phyloP scores from a whole-genome alignment of 1,284 basidiomycete genomes.

The Heterobasidion parviporum region DNA sequence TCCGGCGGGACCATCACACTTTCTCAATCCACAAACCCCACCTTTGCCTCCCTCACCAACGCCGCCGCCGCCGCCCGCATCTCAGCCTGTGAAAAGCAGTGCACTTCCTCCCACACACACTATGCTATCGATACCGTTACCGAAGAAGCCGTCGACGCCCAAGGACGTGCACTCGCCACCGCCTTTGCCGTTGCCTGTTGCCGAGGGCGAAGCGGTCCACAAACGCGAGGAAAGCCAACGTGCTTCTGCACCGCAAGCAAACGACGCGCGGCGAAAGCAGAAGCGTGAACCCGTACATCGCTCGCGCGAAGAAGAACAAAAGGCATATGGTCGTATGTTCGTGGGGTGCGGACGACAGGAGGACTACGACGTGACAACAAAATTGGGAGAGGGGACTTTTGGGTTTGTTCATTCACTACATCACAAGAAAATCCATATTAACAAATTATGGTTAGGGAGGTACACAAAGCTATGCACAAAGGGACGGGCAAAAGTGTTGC shows the following conservation, averaged over 20 bases:
- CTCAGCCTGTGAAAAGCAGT: constrained; percentile 16
- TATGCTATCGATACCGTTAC: constrained; percentile 24
- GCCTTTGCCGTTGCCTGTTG: constrained; percentile 18
- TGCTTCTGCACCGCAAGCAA: neutral
- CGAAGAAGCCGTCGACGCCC: constrained; percentile 37
- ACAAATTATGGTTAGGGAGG: constrained; percentile 48
- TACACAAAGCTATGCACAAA: constrained; percentile 77
- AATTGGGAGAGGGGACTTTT: constrained; percentile 93
- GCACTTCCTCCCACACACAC: constrained; percentile 27
- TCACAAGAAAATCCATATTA: constrained; percentile 3
- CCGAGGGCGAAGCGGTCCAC: constrained; percentile 1
- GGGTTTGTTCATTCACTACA: constrained; percentile 44
- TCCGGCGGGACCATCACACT: constrained; percentile 14
- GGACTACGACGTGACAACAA: constrained; percentile 78
- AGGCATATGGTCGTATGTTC: constrained; percentile 61
- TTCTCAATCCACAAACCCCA: constrained; percentile 20
- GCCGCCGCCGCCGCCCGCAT: constrained; percentile 10
- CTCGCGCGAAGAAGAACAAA: constrained; percentile 56
- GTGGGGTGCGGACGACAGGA: constrained; percentile 68
- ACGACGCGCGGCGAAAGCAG: neutral
- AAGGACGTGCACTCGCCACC: constrained; percentile 35
- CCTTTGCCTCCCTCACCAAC: constrained; percentile 20
- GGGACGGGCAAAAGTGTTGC: constrained; percentile 66
- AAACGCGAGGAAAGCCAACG: neutral
- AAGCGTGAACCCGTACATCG: constrained; percentile 24